Evolutionary conservation across 495 filamentous ascomycete species (phyloP), one percentile per base, ranked within the genome.

Genomic region (Gamarada debralockiae): DNA sequence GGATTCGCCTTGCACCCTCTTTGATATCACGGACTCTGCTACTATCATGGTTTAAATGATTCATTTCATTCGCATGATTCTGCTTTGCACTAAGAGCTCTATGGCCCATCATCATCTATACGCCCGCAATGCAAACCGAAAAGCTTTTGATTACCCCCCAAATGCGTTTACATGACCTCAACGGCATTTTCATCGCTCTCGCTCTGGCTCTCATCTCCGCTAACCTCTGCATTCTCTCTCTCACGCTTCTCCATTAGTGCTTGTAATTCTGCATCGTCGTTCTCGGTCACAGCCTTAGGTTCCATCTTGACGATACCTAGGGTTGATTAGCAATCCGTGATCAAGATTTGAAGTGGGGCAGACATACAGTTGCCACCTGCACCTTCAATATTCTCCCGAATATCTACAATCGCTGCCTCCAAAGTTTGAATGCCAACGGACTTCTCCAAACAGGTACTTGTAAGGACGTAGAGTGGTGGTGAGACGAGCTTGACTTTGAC

Each of bases 231-330:
- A 73, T 97, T 97, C 81, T 98, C 93, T 55, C 92, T 85, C 77
- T 96, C 93, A 56, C 90, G 84, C 84, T 97, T 97, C 76, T 97
- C 93, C 93, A 98, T 98, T 53, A 98, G 77, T 40, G 92, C 95
- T 70, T 96, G 88, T 59, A 98, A 74, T 65, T 96, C 90, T 21
- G 92, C 93, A 71, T 98, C 93, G 65, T 98, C 93, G 61, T 89
- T 92, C 79, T 97, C 93, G 3, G 92, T 97, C 53, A 97, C 95
- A 14, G 93, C 93, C 83, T 97, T 97, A 37, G 93, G 93, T 56
- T 90, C 92, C 95, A 98, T 97, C 77, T 88, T 92, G 48, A 95
- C 86, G 25, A 85, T 78, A 29, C 27, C 27, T 29, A 10, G 4
- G 10, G 27, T 29, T 5, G n/a, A 10, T 29, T 29, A 29, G 27